Evolutionary conservation across 345 rosid genomes (phyloP).

Genomic region (Brassica carinata): DNA sequence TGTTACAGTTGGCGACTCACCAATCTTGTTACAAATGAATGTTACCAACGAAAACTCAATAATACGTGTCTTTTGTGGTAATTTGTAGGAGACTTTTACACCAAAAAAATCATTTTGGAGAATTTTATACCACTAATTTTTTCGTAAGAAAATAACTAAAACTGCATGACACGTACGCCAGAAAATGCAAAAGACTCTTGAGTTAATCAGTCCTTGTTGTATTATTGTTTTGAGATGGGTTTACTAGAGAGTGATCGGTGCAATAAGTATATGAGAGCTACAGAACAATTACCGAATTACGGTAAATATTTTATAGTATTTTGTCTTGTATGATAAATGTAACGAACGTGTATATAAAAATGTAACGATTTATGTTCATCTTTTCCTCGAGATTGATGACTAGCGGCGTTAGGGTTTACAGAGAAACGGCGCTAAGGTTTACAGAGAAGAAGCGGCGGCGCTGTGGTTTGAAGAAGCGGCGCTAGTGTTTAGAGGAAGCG

Average conservation of each 20-base stretch:
- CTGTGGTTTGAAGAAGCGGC: no score
- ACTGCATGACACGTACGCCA: neutral
- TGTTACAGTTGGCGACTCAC: neutral
- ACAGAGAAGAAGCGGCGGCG: no score
- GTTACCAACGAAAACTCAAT: neutral
- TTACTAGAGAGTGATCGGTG: neutral
- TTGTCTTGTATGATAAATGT: slow-evolving; percentile 17
- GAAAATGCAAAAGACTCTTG: neutral
- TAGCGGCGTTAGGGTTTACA: no score
- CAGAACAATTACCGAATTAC: slow-evolving; percentile 5
- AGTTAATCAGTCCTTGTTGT: neutral
- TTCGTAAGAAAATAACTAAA: no score
- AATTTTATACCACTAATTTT: no score
- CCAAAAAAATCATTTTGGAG: no score
- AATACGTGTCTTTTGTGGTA: neutral
- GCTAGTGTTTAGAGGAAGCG: no score
- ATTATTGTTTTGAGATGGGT: neutral
- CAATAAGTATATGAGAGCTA: slow-evolving; percentile 4
- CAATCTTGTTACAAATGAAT: neutral
- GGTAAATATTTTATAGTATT: neutral
- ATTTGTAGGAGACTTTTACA: neutral
- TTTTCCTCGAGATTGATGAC: no score
- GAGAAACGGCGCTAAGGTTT: no score
- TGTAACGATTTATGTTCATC: neutral
- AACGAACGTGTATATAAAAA: neutral